These are phyloP conservation scores for Cinchona pubescens DNA, from an alignment of 257 asterid genomes.

Conservation along the genomic window DNA sequence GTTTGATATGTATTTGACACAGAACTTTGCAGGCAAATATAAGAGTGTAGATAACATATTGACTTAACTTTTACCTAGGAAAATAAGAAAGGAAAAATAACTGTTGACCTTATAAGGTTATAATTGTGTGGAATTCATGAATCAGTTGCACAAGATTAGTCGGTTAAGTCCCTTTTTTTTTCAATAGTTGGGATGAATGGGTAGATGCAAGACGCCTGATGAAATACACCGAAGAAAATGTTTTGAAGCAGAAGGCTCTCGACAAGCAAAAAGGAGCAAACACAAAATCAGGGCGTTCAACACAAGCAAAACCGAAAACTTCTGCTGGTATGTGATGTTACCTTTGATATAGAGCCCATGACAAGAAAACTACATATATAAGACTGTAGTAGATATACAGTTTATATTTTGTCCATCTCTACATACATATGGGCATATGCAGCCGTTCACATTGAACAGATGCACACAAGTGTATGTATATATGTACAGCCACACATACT, in stretches of 20 bases:
- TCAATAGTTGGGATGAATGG: constrained; percentile 98
- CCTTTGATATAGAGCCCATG: not conserved
- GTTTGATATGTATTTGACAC: not conserved
- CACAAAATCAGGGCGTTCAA: constrained; percentile 74
- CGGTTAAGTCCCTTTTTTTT: constrained; percentile 28
- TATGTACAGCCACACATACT: not conserved
- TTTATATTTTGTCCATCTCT: not conserved
- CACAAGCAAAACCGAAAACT: constrained; percentile 68
- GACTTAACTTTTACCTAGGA: not conserved
- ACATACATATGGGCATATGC: not conserved
- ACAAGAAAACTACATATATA: not conserved
- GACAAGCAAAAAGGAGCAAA: constrained; percentile 78
- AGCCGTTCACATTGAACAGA: not conserved
- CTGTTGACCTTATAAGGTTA: not conserved
- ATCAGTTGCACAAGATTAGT: constrained; percentile 2
- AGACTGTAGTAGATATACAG: not conserved
- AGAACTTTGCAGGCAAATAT: not conserved
- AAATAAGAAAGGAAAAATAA: not conserved
- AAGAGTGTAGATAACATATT: not conserved
- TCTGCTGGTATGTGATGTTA: constrained; percentile 56
- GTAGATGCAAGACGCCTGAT: constrained; percentile 79
- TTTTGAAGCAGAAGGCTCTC: constrained; percentile 69
- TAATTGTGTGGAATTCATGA: not conserved
- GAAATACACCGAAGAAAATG: constrained; percentile 75
- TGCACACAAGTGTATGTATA: too few relatives aligned